A percentile compares a stretch with the other conserved stretches of the same genome.
phyloP scores from a whole-genome alignment of 1,284 basidiomycete species.

The Vanrija pseudolonga region DNA sequence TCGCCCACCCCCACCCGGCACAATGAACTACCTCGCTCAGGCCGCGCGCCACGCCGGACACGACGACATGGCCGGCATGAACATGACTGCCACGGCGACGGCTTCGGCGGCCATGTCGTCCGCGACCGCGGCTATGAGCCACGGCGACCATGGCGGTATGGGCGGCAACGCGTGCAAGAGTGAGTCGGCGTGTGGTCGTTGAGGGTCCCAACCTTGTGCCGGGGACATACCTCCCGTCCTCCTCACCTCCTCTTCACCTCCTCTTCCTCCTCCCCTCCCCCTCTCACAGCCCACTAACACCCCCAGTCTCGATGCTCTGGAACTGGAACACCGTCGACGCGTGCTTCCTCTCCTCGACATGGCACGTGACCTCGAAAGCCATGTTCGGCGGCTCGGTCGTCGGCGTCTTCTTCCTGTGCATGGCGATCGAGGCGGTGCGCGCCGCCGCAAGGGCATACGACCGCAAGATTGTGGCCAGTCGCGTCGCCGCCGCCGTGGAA shows the following conservation, averaged over 20 bases:
- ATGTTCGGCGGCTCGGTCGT: slow-evolving; percentile 48
- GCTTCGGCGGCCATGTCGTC: not conserved
- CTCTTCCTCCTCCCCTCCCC: not conserved
- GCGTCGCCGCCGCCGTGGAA: not conserved
- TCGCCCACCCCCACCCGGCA: not conserved
- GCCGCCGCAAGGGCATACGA: slow-evolving; percentile 49
- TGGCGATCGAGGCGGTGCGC: slow-evolving; percentile 47
- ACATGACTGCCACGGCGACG: not conserved
- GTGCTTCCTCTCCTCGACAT: slow-evolving; percentile 48
- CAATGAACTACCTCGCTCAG: slow-evolving; percentile 1
- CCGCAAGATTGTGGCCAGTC: slow-evolving; percentile 29
- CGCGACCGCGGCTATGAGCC: not conserved
- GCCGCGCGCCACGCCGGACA: not conserved
- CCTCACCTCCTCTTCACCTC: too few relatives aligned
- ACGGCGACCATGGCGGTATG: slow-evolving; percentile 9
- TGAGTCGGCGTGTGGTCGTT: slow-evolving; percentile 7
- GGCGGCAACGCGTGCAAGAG: slow-evolving; percentile 22
- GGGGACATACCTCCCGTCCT: too few relatives aligned
- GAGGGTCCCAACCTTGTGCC: too few relatives aligned
- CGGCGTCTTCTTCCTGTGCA: slow-evolving; percentile 49
- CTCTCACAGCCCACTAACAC: slow-evolving; percentile 1
- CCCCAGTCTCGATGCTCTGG: slow-evolving; percentile 47
- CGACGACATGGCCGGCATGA: slow-evolving; percentile 1
- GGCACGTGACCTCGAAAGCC: slow-evolving; percentile 44
- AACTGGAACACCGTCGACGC: slow-evolving; percentile 48